Evolutionary conservation across 1,284 basidiomycete species (phyloP), one percentile per base, ranked within the genome.

Genomic region (Stereum hirsutum): DNA sequence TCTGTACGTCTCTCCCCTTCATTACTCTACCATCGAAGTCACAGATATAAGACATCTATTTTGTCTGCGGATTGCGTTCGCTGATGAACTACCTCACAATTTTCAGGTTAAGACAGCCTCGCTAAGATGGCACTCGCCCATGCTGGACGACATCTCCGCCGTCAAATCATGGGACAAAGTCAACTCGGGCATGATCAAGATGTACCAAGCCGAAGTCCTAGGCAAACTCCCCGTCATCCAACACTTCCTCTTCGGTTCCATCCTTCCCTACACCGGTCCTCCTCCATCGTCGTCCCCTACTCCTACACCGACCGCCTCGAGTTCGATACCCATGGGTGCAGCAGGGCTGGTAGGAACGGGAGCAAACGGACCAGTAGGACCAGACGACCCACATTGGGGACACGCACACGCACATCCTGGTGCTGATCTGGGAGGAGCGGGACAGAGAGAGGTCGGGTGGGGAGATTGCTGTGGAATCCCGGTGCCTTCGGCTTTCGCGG

Each of bases 111-210:
- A 99, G 63, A 94, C 93, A 0, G 93, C 93, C 0, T 93, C 91
- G 0, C 70, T 99, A 2, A 75, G 94, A 40, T 99, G 95, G 96
- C 96, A 99, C 65, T 97, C 92, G 1, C 96, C 95, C 0, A 99
- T 99, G 95, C 75, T 99, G 10, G 92, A 98, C 58, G 95, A 98
- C 59, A 99, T 99, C 48, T 95, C 92, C 0, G 91, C 84, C 4
- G 95, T 96, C 43, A 96, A 94, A 64, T 89, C 90, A 2, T 98
- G 94, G 94, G 82, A 88, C 57, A 98, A 98, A 61, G 92, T 98
- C 50, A 97, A 99, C 61, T 66, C 74, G n/a, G 96, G 95, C 8
- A 97, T 99, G 92, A 74, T 89, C 61, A 99, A 98, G 64, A 99
- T 99, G 95, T 98, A 94, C 64, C 75, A 74, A 31, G 94, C 91